Evolutionary conservation across 371 early-diverging fungal genomes (phyloP).

Genomic region (Parasitella parasitica): DNA sequence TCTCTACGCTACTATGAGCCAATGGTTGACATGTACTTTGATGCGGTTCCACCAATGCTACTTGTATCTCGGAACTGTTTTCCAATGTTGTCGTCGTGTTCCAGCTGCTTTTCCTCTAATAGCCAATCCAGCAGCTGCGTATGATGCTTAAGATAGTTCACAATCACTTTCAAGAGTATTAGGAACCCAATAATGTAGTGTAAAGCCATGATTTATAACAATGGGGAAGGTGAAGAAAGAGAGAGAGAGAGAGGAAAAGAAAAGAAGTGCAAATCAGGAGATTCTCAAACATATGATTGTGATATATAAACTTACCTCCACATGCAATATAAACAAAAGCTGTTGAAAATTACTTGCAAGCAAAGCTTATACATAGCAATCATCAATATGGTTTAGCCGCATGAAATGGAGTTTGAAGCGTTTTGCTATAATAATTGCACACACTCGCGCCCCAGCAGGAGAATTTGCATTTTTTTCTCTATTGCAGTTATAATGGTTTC

Average conservation of each 20-base stretch:
- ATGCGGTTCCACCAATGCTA: background rate
- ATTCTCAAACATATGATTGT: no score
- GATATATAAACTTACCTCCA: background rate
- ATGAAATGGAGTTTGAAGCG: background rate
- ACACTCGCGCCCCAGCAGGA: background rate
- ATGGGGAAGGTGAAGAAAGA: background rate
- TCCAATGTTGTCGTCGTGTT: background rate
- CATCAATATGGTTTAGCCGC: background rate
- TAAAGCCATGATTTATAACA: background rate
- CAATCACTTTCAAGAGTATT: constrained; percentile 1
- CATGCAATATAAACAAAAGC: background rate
- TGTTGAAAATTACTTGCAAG: background rate
- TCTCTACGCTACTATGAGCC: no score
- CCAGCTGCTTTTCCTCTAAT: background rate
- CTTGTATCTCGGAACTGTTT: background rate
- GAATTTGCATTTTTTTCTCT: background rate
- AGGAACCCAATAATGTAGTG: constrained; percentile 12
- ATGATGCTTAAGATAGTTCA: background rate
- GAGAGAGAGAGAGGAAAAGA: background rate
- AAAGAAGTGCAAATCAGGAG: background rate
- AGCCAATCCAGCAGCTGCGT: background rate
- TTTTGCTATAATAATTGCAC: background rate
- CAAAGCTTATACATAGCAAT: background rate
- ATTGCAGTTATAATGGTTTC: constrained; percentile 10
- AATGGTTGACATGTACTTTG: background rate